A percentile compares a stretch with the other conserved stretches of the same genome.
Evolutionary conservation across 257 asterid species (phyloP).

Genomic region (Solanum pennellii): DNA sequence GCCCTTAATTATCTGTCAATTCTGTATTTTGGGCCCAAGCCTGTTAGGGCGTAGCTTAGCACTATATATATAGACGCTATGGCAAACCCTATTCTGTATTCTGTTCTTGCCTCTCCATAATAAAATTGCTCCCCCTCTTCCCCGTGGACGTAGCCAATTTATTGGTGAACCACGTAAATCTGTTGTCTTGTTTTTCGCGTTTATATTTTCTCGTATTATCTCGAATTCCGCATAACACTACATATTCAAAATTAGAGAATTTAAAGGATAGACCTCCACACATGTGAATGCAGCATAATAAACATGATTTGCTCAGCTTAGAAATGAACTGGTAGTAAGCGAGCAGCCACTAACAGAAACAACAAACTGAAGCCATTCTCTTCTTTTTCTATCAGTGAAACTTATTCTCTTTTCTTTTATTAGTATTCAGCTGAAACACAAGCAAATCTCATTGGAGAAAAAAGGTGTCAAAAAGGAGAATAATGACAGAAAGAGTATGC

Average conservation of each 20-base stretch:
- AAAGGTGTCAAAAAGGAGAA: background rate
- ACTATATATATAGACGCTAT: too few species aligned
- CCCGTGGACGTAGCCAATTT: too few species aligned
- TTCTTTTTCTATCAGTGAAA: background rate
- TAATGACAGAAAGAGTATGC: background rate
- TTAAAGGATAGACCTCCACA: background rate
- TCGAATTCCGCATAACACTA: too few species aligned
- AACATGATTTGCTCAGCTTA: background rate
- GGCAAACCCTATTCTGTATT: too few species aligned
- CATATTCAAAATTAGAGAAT: background rate
- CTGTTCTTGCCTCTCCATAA: too few species aligned
- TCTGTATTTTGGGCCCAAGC: too few species aligned
- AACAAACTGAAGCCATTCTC: background rate
- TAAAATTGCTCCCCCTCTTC: too few species aligned
- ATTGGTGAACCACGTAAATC: too few species aligned
- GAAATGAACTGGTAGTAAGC: background rate
- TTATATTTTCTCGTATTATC: too few species aligned
- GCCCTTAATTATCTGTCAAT: too few species aligned
- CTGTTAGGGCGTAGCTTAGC: too few species aligned
- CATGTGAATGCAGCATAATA: background rate
- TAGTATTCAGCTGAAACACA: background rate
- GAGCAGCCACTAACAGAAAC: background rate
- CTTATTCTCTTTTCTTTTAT: background rate
- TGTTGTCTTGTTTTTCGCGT: too few species aligned
- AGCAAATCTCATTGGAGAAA: background rate